Evolutionary conservation across 2,329 filamentous ascomycete genomes (phyloP).

Genomic region (Dendryphion nanum): DNA sequence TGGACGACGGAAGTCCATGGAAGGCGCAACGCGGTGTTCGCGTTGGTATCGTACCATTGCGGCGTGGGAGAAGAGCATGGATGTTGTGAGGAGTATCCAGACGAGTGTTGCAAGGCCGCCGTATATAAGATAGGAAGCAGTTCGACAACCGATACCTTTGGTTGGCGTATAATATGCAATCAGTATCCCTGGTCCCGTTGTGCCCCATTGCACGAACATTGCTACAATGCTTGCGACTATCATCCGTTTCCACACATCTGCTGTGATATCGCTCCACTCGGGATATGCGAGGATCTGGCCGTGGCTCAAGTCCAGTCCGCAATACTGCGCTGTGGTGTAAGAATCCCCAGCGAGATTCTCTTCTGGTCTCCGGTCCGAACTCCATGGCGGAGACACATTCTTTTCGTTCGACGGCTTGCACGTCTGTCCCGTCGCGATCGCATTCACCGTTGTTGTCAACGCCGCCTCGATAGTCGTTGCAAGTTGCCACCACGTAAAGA

Average conservation of each 20-base stretch:
- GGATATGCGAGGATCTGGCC: slow-evolving; percentile 16
- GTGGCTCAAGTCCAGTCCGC: slow-evolving; percentile 10
- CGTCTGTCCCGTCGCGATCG: slow-evolving; percentile 8
- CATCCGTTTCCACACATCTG: slow-evolving; percentile 15
- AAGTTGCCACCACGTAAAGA: slow-evolving; percentile 21
- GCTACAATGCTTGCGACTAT: slow-evolving; percentile 12
- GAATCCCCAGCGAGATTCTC: slow-evolving; percentile 15
- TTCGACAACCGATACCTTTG: slow-evolving; percentile 18
- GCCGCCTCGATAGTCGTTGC: slow-evolving; percentile 11
- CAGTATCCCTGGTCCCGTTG: slow-evolving; percentile 16
- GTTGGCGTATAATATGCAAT: slow-evolving; percentile 20
- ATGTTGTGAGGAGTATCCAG: slow-evolving; percentile 13
- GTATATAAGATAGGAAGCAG: slow-evolving; percentile 15
- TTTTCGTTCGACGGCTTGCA: slow-evolving; percentile 9
- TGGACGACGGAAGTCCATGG: slow-evolving; percentile 10
- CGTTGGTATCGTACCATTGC: slow-evolving; percentile 18
- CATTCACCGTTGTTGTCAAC: slow-evolving; percentile 9
- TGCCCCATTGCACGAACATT: slow-evolving; percentile 23
- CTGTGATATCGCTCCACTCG: slow-evolving; percentile 14
- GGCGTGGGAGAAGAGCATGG: slow-evolving; percentile 16
- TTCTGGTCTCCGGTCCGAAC: slow-evolving; percentile 7
- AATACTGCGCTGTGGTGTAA: slow-evolving; percentile 14
- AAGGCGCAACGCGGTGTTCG: slow-evolving; percentile 10
- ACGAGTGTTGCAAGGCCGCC: slow-evolving; percentile 12
- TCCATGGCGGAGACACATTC: slow-evolving; percentile 3